Evolutionary conservation across 805 yeast genomes (phyloP), one percentile per base, ranked within the genome.

Genomic region (Yamadazyma insecticola): DNA sequence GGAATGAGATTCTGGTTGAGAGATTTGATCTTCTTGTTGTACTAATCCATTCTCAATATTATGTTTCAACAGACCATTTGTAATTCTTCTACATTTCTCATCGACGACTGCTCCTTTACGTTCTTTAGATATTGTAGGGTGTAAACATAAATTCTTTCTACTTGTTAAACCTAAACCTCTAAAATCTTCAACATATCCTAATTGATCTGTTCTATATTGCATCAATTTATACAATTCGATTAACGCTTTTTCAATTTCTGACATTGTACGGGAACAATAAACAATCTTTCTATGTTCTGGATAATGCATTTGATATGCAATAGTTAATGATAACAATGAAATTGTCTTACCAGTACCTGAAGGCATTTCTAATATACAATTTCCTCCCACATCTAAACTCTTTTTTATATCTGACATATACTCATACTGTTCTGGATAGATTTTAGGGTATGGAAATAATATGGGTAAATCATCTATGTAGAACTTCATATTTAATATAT

Each of bases 311-410:
- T 92, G 99, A 57, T 92, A 92, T 10, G 98, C 96, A 27, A 92
- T 87, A 0, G 97, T 87, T 26, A 92, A 61, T 0, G 97, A 87
- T 18, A 92, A 66, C 53, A 92, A 68, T 1, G 97, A 88, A 3
- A 92, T 84, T 22, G 99, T 92, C 55, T 92, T 92, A 25, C 99
- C 99, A 3, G 99, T 92, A 4, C 99, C 99, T 5, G 99, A 92
- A 45, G 99, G 99, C 99, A 92, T 92, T 63, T 92, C 99, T 50
- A 92, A 59, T 33, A 92, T 88, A 59, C 96, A 84, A 53, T 89
- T 89, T 9, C 98, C 98, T 2, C 97, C 97, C 1, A 83, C 95
- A 66, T 92, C 99, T 31, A 92, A 60, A 1, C 97, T 84, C 51
- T 81, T 78, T 63, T 92, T 92, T 43, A 92, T 82, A 56, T 90